Conservation (phyloP, 371 early-diverging fungal species). For the Entomophthora muscae region DNA sequence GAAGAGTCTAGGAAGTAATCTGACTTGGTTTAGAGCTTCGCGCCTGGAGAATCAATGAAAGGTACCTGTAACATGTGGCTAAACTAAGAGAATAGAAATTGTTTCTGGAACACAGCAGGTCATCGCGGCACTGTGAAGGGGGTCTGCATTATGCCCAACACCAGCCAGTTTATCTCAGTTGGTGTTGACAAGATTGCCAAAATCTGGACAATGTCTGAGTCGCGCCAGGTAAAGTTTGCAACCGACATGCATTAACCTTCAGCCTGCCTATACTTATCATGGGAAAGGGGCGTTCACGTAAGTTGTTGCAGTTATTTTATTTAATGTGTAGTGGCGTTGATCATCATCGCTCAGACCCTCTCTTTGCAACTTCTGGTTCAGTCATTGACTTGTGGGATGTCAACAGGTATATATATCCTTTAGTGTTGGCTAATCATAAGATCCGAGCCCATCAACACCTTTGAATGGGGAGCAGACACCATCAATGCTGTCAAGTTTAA, state of each 20-base stretch:
- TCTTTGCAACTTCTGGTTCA: conserved; percentile 78
- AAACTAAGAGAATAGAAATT: not conserved
- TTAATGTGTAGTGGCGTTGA: conserved; percentile 29
- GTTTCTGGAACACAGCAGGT: conserved; percentile 10
- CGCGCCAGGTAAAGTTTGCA: conserved; percentile 4
- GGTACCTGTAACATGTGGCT: not conserved
- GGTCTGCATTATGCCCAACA: conserved; percentile 10
- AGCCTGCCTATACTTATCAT: conserved; percentile 48
- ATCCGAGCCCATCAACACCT: conserved; percentile 63
- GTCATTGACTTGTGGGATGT: conserved; percentile 89
- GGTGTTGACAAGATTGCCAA: conserved; percentile 15
- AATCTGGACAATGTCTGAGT: conserved; percentile 12
- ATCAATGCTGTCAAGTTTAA: conserved; percentile 85
- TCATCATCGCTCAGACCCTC: conserved; percentile 61
- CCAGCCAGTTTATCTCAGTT: conserved; percentile 12
- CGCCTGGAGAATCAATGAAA: conserved; percentile 11
- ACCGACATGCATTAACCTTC: not conserved
- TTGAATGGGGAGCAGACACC: conserved; percentile 89
- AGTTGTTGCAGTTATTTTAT: not conserved
- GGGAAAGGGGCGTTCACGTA: conserved; percentile 53
- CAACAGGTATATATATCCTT: conserved; percentile 19
- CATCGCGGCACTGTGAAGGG: conserved; percentile 14
- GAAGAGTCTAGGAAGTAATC: not conserved
- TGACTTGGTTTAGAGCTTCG: conserved; percentile 12
- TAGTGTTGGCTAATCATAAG: conserved; percentile 10